Evolutionary conservation across 2,329 filamentous ascomycete genomes (phyloP).

Genomic region (Aspergillus caelatus): DNA sequence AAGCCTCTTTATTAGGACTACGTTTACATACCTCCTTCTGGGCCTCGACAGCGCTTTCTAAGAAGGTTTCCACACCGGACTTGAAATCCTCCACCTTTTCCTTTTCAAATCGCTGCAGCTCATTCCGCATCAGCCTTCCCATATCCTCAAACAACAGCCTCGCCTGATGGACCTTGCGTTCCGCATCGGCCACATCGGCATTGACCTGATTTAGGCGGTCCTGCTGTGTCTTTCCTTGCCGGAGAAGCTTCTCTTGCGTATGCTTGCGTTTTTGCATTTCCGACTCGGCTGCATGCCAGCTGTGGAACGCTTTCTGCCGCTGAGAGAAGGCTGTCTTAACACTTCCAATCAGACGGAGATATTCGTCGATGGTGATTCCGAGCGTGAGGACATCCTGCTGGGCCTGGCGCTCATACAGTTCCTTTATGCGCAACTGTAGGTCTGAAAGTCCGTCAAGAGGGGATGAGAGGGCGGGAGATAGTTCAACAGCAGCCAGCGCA

Average conservation of each 20-base stretch:
- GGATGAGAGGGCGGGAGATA: slow-evolving; percentile 83
- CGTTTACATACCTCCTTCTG: slow-evolving; percentile 83
- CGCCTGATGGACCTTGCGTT: slow-evolving; percentile 89
- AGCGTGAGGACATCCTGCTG: slow-evolving; percentile 96
- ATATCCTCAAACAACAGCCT: slow-evolving; percentile 94
- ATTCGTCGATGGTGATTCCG: slow-evolving; percentile 97
- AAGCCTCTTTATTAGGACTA: not conserved
- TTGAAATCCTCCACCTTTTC: slow-evolving; percentile 99
- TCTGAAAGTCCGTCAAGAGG: slow-evolving; percentile 91
- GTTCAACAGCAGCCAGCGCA: slow-evolving; percentile 85
- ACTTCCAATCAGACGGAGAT: slow-evolving; percentile 91
- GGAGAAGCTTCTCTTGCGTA: slow-evolving; percentile 89
- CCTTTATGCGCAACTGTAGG: slow-evolving; percentile 87
- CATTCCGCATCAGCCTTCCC: slow-evolving; percentile 86
- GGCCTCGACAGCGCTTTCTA: slow-evolving; percentile 95
- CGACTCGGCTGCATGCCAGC: slow-evolving; percentile 88
- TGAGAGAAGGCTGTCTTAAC: slow-evolving; percentile 92
- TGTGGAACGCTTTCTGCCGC: slow-evolving; percentile 92
- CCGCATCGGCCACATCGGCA: slow-evolving; percentile 91
- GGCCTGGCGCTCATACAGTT: slow-evolving; percentile 94
- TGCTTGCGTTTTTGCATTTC: slow-evolving; percentile 88
- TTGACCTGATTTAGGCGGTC: slow-evolving; percentile 90
- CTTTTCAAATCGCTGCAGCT: slow-evolving; percentile 90
- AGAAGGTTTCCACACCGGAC: slow-evolving; percentile 93
- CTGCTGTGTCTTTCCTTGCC: slow-evolving; percentile 94